Conservation (phyloP, 352 stramenopile genomes). For the Saprolegnia parasitica region DNA sequence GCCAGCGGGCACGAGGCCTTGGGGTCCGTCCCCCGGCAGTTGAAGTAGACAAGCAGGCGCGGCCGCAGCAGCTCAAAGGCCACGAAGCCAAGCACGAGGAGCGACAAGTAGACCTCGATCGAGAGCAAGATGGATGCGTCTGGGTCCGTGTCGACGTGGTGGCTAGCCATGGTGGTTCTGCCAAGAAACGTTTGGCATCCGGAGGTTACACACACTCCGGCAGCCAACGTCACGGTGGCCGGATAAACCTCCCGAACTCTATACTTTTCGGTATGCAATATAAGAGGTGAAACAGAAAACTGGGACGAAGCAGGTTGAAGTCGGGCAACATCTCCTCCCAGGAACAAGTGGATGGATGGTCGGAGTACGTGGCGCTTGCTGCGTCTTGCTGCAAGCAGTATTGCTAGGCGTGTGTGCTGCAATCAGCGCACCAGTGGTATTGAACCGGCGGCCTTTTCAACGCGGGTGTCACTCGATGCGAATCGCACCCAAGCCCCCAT, state of each 20-base stretch:
- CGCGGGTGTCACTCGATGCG: no score
- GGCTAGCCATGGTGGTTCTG: not conserved
- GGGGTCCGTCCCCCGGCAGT: constrained; percentile 40
- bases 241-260: not conserved
- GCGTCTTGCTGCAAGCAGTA: no score
- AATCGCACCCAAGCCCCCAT: no score
- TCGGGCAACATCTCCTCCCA: not conserved
- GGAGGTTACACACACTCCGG: not conserved
- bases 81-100: constrained; percentile 47
- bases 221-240: no score
- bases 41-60: constrained; percentile 51
- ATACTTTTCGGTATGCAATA: not conserved
- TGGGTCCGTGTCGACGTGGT: constrained; percentile 13
- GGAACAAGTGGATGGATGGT: no score
- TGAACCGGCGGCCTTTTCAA: no score
- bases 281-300: not conserved
- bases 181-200: not conserved
- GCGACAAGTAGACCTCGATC: constrained; percentile 49
- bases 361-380: no score
- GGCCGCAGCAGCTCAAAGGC: constrained; percentile 56
- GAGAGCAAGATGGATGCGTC: constrained; percentile 19
- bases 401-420: no score
- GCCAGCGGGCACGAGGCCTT: constrained; percentile 34
- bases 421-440: no score
- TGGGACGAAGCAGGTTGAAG: not conserved